Evolutionary conservation across 2,329 filamentous ascomycete genomes (phyloP).

Genomic region (Pezicula carpinea): DNA sequence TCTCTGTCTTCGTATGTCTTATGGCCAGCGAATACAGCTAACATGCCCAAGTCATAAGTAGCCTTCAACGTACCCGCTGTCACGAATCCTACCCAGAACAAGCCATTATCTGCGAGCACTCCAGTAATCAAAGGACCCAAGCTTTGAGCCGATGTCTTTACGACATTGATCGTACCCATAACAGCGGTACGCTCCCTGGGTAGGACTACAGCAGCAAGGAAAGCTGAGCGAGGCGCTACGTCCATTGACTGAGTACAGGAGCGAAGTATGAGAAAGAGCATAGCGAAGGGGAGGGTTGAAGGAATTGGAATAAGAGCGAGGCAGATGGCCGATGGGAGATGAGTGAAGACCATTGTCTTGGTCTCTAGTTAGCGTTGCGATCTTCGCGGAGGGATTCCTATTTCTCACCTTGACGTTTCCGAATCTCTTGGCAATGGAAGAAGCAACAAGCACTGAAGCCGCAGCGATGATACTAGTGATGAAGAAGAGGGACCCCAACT

Average conservation of each 20-base stretch:
- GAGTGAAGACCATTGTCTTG: conserved; percentile 71
- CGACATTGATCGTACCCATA: conserved; percentile 65
- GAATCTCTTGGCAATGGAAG: conserved; percentile 49
- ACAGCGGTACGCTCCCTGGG: conserved; percentile 65
- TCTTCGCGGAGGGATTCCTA: conserved; percentile 22
- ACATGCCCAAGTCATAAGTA: conserved; percentile 53
- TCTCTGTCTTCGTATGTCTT: conserved; percentile 23
- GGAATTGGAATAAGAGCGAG: conserved; percentile 59
- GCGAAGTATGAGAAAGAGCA: conserved; percentile 57
- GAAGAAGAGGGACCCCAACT: conserved; percentile 51
- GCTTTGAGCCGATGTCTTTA: conserved; percentile 61
- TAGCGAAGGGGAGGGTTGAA: conserved; percentile 44
- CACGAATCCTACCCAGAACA: conserved; percentile 60
- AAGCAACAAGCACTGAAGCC: conserved; percentile 46
- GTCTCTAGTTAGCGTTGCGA: background rate
- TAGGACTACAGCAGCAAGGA: conserved; percentile 60
- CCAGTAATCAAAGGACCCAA: conserved; percentile 61
- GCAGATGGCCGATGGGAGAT: conserved; percentile 64
- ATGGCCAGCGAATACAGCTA: conserved; percentile 41
- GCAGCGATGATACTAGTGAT: conserved; percentile 47
- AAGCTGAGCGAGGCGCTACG: conserved; percentile 63
- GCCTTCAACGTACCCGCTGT: conserved; percentile 59
- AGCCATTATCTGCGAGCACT: conserved; percentile 47
- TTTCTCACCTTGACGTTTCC: conserved; percentile 56
- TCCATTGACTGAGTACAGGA: conserved; percentile 66